Evolutionary conservation across 2,329 filamentous ascomycete genomes (phyloP), one percentile per base, ranked within the genome.

Genomic region (Herpotrichia juniperi): DNA sequence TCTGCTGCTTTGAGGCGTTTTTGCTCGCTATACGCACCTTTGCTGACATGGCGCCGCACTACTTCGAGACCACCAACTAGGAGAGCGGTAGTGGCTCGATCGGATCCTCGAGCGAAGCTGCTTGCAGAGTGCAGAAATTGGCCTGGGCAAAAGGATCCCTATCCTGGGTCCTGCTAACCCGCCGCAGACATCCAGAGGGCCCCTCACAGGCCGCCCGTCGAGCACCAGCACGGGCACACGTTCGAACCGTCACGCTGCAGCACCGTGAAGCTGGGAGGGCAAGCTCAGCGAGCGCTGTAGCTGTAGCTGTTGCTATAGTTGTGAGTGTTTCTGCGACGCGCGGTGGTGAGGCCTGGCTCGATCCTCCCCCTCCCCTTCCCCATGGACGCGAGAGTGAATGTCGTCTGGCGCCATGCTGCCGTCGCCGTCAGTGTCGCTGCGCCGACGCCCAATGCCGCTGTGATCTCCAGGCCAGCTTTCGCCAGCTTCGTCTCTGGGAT

Each of bases 91-190:
- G 60, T 61, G 45, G 48, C 37, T 53, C 11, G 50, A 53, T 53
- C 53, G 46, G 40, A 44, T 34, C 35, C 40, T 40, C 37, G 35
- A 35, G 8, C 34, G 42, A 46, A n/a, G 44, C 24, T 40, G 42
- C 21, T 22, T 42, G 19, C 22, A 26, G 14, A 37, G 46, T 53
- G 42, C 42, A 51, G 32, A 50, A 44, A 44, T 30, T 51, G 54
- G 54, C 51, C 56, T 61, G 58, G 60, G 58, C 64, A 61, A 66
- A n/a, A 69, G 68, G 67, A 71, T 56, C 49, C 24, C 44, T 30
- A 62, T 56, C 69, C 68, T 58, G 49, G 68, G 50, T 48, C 22
- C n/a, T 54, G 51, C 51, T 50, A 50, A 42, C 35, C 24, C 53
- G 45, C 51, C 55, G 54, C 54, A 55, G 44, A 51, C 51, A 52